Conservation (phyloP, 169 alveolate species). For the Toxoplasma gondii region DNA sequence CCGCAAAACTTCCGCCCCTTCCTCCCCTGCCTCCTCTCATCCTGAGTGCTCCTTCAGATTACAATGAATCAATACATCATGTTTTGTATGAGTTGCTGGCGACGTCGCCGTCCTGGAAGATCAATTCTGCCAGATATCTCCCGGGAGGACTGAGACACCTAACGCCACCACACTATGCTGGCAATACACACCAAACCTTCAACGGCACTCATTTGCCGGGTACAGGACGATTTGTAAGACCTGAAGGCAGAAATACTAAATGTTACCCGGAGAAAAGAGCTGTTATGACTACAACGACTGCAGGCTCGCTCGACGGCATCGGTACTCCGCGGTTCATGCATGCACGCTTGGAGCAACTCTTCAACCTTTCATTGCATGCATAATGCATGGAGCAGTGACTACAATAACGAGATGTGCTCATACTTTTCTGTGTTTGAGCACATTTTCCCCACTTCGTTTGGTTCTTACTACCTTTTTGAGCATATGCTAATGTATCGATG, state of each 20-base stretch:
- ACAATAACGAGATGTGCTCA: background rate
- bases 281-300: too few species aligned
- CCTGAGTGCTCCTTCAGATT: background rate
- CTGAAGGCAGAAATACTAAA: too few species aligned
- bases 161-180: background rate
- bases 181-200: background rate
- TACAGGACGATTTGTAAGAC: background rate
- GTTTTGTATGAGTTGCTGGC: background rate
- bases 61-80: background rate
- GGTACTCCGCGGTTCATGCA: background rate
- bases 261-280: too few species aligned
- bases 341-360: background rate
- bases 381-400: background rate
- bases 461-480: background rate
- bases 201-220: too few species aligned
- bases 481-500: background rate
- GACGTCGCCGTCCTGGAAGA: background rate
- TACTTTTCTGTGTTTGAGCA: background rate
- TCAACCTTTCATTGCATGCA: background rate
- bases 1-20: constrained; percentile 41
- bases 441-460: too few species aligned
- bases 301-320: background rate
- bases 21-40: constrained; percentile 62
- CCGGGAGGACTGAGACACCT: background rate
- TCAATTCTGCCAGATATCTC: background rate